Base-by-base conservation (phyloP, 495 filamentous ascomycete species). In the Pyrenula aspistea region DNA sequence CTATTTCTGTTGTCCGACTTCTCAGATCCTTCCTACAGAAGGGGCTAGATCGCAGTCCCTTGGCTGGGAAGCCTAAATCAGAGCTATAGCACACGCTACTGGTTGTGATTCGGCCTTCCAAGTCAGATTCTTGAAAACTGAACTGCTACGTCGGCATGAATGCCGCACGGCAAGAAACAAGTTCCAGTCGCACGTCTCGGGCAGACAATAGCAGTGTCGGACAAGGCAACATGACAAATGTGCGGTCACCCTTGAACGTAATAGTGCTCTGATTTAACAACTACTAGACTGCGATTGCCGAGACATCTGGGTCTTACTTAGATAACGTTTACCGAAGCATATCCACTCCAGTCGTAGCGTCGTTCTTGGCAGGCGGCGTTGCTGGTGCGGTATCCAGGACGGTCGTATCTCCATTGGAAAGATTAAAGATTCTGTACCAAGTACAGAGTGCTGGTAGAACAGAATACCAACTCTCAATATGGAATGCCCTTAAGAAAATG, bases 301-400 rank as follows among this genome's bases (percentile, higher is more conserved):
- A 42, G 31, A 42, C 31, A 4, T 42, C 50, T 21, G 22, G 20
- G 50, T 8, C 50, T 4, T 8, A 10, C 19, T 19, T 52, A 20
- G 8, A 21, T 8, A 8, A 20, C 8, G 10, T 52, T 4, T 21
- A 8, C 50, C 50, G 50, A 19, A 52, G 22, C 22, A 20, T 52
- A 20, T 52, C 50, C 8, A 20, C n/a, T 10, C 91, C 92, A 15
- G 83, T 96, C 31, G 72, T 88, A 15, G 91, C 93, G 21, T 90
- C 94, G 53, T 98, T 98, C 62, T 82, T 94, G 64, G 94, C 90
- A n/a, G 93, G 93, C 53, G 93, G 93, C 59, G 84, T 96, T 12
- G 93, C 93, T 2, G 93, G 93, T 58, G 93, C 93, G n/a, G 91
- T 98, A 21, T 96, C 91, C 47, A 81, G 93, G 62, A 97, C 93